These are phyloP conservation scores for Leishmania tarentolae DNA, from an alignment of 208 protist species.

Conservation along the genomic window DNA sequence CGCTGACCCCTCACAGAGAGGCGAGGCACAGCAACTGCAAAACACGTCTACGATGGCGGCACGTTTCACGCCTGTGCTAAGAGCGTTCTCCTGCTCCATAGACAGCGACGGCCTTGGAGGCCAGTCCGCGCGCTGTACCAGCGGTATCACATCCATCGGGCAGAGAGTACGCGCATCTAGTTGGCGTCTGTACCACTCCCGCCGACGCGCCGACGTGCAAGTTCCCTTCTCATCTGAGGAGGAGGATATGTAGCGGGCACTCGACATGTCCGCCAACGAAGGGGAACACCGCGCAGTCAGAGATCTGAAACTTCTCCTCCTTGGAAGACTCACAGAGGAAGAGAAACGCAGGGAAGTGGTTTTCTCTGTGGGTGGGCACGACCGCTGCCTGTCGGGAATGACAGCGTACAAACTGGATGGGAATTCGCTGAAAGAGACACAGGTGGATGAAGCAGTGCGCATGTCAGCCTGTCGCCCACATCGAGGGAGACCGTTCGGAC, in stretches of 20 bases:
- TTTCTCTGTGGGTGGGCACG: background rate
- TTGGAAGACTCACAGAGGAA: background rate
- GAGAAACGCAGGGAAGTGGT: background rate
- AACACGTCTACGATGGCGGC: slow-evolving; percentile 25
- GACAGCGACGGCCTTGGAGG: background rate
- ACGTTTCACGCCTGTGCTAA: background rate
- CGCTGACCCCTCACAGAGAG: slow-evolving; percentile 13
- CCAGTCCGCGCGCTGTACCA: slow-evolving; percentile 11
- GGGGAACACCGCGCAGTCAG: background rate
- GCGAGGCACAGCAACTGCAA: slow-evolving; percentile 26
- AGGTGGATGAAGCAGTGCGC: background rate
- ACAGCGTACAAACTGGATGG: background rate
- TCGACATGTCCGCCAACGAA: background rate
- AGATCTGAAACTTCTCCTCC: background rate
- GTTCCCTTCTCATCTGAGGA: background rate
- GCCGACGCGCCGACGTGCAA: slow-evolving; percentile 7
- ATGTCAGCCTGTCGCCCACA: background rate
- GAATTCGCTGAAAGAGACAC: background rate
- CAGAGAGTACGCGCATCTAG: slow-evolving; percentile 16
- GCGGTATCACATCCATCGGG: slow-evolving; percentile 27
- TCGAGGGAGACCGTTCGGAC: background rate
- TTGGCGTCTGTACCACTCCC: slow-evolving; percentile 30
- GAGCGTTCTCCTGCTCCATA: background rate
- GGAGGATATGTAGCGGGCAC: background rate
- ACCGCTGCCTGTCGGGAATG: background rate